Base-by-base conservation (phyloP, 768 basidiomycete genomes). In the Rhodotorula taiwanensis region DNA sequence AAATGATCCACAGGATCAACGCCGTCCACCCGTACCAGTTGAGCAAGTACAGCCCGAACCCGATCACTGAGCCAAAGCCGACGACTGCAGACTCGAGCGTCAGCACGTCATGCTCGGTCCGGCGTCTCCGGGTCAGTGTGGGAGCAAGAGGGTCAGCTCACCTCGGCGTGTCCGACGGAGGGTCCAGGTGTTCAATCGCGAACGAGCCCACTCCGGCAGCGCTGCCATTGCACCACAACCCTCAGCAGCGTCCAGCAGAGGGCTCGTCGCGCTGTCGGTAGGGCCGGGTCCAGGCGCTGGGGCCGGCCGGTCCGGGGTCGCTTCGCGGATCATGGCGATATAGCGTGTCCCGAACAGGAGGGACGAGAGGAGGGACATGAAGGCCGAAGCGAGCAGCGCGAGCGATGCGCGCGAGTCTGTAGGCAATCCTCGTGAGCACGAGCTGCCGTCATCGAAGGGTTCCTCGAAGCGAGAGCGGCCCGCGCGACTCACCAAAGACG, bases 301-400 rank as follows among this genome's bases (percentile, higher is more conserved):
- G 0, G 59, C 34, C 0, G 64, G 16, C 6, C 33, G 50, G 21
- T 28, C 43, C 5, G 63, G 63, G 6, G 66, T 64, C n/a, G 67
- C 55, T 14, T 64, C 63, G 11, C 71, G 58, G 33, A 73, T 72
- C 30, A 56, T 36, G 31, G 67, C 55, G 15, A 70, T 60, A 54
- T 70, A 72, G 6, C 71, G 64, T 48, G 70, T 58, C 23, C 72
- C 72, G 58, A 73, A 73, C 7, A 71, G 54, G 43, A 71, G 44
- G 33, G 65, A 64, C 7, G 62, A 60, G 25, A 73, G 45, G 62
- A 66, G 60, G 13, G 67, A 60, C 48, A 73, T 55, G 66, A 73
- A 73, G 0, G 64, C 55, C 6, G 63, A 60, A 10, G 62, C 51
- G 48, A 72, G 62, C 18, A 72, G 52, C 4, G 72, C 65, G 11